Base-by-base conservation (phyloP, 106 monocot genomes). In the Dendrobium officinale region DNA sequence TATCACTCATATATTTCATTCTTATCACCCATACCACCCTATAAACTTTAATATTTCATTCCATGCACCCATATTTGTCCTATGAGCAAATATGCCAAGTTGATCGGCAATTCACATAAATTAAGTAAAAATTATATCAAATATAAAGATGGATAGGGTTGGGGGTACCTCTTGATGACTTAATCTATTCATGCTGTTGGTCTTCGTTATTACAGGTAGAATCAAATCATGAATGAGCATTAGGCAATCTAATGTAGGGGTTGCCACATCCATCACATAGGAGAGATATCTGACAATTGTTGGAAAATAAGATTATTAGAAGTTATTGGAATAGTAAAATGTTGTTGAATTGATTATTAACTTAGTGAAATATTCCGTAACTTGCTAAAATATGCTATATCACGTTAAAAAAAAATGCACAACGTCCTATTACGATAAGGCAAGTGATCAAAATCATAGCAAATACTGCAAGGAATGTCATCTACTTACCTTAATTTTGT, bases 261-360 rank as follows among this genome's bases (percentile, higher is more conserved):
- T 95, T 77, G 95, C 92, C 43, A 95, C 92, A 87, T 95, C 92
- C 92, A 95, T 95, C 64, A 92, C 84, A 89, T 95, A 95, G 80
- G 95, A 87, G 55, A 95, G 89, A 70, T 92, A 95, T 86, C 94
- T 95, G 76, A 27, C 29, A 49, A 73, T 42, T 42, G 29, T 73
- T 42, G 29, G 29, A 15, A 40, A 27, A 20, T 49, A 44, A 74
- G 15, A 31, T 70, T 37, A 13, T 70, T 33, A 70, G 6, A 2
- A 70, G 26, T 0, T 67, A 24, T 16, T 80, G 31, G 70, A 61
- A 20, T 2, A 51, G 2, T 2, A 61, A 61, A 22, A n/a, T 61
- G 61, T 61, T 19, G n/a, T n/a, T 72, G 31, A 33, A 29, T 4
- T 24, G 45, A 29, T 27, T 67, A 27, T 67, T 22, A 67, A 67